These are phyloP conservation scores for Jasminum sambac DNA, from an alignment of 257 asterid species.

Conservation along the genomic window DNA sequence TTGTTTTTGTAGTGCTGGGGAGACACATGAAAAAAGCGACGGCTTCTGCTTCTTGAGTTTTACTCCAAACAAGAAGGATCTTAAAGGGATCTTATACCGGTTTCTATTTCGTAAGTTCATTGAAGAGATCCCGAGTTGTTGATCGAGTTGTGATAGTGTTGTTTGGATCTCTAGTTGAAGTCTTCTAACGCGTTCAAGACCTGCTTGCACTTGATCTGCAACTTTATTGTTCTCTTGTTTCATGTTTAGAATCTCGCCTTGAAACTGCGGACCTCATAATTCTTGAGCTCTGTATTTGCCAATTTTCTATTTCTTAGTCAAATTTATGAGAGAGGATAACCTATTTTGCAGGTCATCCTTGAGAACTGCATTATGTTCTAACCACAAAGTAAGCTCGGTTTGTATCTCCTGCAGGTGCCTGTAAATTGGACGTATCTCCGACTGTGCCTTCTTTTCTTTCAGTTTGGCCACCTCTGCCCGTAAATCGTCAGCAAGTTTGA, in stretches of 20 bases:
- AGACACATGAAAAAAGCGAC: constrained; percentile 44
- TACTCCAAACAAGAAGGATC: constrained; percentile 54
- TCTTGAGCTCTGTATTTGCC: constrained; percentile 32
- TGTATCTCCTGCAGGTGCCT: constrained; percentile 47
- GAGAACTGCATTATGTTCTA: constrained; percentile 37
- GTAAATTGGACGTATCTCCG: constrained; percentile 49
- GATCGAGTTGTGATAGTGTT: constrained; percentile 37
- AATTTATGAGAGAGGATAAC: constrained; percentile 35
- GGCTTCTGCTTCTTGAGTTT: constrained; percentile 48
- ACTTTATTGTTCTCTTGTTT: constrained; percentile 43
- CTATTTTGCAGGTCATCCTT: constrained; percentile 47
- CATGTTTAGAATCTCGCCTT: constrained; percentile 52
- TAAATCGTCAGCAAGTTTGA: constrained; percentile 32
- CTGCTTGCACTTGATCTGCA: constrained; percentile 35
- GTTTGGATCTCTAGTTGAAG: constrained; percentile 38
- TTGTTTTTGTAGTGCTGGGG: constrained; percentile 46
- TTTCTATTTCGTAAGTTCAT: constrained; percentile 21
- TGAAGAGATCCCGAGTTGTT: constrained; percentile 34
- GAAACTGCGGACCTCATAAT: constrained; percentile 52
- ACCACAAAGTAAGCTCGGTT: constrained; percentile 43
- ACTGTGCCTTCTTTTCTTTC: constrained; percentile 25
- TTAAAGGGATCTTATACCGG: constrained; percentile 43
- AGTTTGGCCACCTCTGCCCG: constrained; percentile 35
- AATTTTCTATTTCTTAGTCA: constrained; percentile 40
- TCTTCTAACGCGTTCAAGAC: constrained; percentile 25